Evolutionary conservation across 2,329 filamentous ascomycete species (phyloP), one percentile per base, ranked within the genome.

Genomic region (Colletotrichum graminicola): DNA sequence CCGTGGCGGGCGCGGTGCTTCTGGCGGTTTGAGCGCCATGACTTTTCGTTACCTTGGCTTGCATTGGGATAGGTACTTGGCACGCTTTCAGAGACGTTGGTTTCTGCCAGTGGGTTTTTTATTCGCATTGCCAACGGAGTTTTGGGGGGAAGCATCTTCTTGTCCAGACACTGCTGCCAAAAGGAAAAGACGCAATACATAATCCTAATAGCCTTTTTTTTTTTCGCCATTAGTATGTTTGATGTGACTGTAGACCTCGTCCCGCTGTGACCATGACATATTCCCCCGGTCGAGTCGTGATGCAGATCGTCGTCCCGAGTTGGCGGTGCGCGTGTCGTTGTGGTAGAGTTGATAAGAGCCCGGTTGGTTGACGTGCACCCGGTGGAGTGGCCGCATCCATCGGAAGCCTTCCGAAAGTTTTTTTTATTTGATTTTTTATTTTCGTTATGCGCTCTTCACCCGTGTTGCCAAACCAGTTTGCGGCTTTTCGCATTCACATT

Each of bases 351-450:
- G 43, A 18, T 8, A 18, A 6, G 1, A 18, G 47, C 52, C 12
- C 41, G 34, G 34, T 11, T 36, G 49, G 54, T 51, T 32, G 34
- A 57, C 21, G 59, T 52, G 16, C 39, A 32, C 52, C 52, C 14
- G 49, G 67, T 71, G 63, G 63, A 71, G 65, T 65, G 65, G 65
- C 16, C 57, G 61, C 39, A 71, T 65, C 68, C 68, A 71, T 65
- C 68, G 64, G 64, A 68, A 54, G 59, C 4, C 16, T 41, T 41
- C 39, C 39, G 41, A 43, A 51, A 65, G 68, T 71, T 68, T 67
- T 71, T 67, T 10, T 45, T 21, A 0, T 8, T 43, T 43, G 21
- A 21, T 43, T 18, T 43, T 43, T 21, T 18, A 7, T 43, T 18
- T 43, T 21, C 5, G 4, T 6, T 2, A 57, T 54, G 57, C 59